These are phyloP conservation scores for Maudiozyma pseudohumilis DNA, from an alignment of 805 yeast species.

Conservation along the genomic window DNA sequence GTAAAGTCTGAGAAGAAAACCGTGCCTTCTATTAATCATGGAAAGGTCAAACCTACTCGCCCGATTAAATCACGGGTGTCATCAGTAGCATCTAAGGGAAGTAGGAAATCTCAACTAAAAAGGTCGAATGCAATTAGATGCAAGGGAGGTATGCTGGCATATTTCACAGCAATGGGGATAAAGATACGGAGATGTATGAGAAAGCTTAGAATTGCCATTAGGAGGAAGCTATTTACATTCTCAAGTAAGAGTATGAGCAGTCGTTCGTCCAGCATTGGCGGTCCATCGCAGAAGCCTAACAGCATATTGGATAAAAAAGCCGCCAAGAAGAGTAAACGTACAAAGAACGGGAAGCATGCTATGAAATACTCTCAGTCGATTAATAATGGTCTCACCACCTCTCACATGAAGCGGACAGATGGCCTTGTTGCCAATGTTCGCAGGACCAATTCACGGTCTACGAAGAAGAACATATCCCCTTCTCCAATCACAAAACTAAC, in stretches of 20 bases:
- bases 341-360: conserved; percentile 7
- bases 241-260: neutral
- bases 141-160: conserved; percentile 31
- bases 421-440: conserved; percentile 24
- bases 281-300: neutral
- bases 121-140: conserved; percentile 31
- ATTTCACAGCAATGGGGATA: conserved; percentile 21
- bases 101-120: conserved; percentile 7
- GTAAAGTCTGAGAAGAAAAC: too few species aligned
- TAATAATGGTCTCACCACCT: conserved; percentile 14
- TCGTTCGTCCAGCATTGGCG: neutral
- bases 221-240: conserved; percentile 16
- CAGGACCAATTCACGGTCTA: conserved; percentile 16
- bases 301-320: neutral
- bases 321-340: neutral
- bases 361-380: conserved; percentile 8
- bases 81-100: neutral
- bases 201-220: conserved; percentile 22
- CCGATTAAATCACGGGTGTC: conserved; percentile 1
- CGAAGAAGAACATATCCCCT: conserved; percentile 1
- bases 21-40: conserved; percentile 14
- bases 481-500: neutral
- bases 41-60: neutral
- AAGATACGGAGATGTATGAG: conserved; percentile 19
- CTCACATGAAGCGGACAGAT: conserved; percentile 24